Conservation (phyloP, 805 yeast genomes). For the Metschnikowia santaceciliae region DNA sequence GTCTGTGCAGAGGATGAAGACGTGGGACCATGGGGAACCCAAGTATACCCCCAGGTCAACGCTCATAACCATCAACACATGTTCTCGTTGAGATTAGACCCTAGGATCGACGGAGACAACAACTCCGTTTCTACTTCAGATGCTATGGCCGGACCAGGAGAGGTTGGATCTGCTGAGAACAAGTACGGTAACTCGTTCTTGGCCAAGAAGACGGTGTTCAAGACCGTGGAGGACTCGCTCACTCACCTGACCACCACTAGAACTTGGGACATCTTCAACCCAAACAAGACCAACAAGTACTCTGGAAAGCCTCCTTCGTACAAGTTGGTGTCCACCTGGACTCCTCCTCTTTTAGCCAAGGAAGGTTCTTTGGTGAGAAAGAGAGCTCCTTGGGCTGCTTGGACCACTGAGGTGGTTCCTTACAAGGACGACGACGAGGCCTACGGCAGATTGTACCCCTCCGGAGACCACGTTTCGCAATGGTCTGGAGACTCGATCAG, state of each 20-base stretch:
- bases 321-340: slow-evolving; percentile 71
- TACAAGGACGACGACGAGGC: slow-evolving; percentile 52
- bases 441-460: slow-evolving; percentile 67
- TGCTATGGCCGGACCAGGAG: slow-evolving; percentile 54
- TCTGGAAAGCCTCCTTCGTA: slow-evolving; percentile 74
- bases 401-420: slow-evolving; percentile 65
- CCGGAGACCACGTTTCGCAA: slow-evolving; percentile 75
- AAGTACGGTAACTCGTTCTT: slow-evolving; percentile 76
- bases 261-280: slow-evolving; percentile 77
- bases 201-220: slow-evolving; percentile 61
- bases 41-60: slow-evolving; percentile 73
- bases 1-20: slow-evolving; percentile 61
- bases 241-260: slow-evolving; percentile 63
- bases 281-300: slow-evolving; percentile 58
- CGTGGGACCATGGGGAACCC: slow-evolving; percentile 74
- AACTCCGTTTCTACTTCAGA: slow-evolving; percentile 70
- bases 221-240: slow-evolving; percentile 63
- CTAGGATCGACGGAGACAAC: slow-evolving; percentile 76
- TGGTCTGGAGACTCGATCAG: slow-evolving; percentile 65
- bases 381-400: slow-evolving; percentile 79
- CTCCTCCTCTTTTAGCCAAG: slow-evolving; percentile 69
- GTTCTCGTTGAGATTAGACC: slow-evolving; percentile 73
- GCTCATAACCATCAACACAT: slow-evolving; percentile 88
- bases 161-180: slow-evolving; percentile 65
- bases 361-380: slow-evolving; percentile 71